Conservation (phyloP, 208 protist species). For the Novymonas esmeraldas region DNA sequence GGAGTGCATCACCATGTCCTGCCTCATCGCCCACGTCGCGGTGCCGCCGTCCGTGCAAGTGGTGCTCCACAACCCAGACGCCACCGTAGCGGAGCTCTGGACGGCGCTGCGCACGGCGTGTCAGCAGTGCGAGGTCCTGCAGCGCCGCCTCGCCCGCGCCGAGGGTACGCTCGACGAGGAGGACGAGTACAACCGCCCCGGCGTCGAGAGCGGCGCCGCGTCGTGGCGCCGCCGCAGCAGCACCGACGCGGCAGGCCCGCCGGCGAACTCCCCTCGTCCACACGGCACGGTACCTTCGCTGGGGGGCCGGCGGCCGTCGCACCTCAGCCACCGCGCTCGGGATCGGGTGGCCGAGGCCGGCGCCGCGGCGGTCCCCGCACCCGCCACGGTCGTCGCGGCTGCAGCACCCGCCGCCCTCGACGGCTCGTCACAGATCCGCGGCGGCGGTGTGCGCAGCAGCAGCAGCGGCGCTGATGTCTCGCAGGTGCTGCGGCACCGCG, state of each 20-base stretch:
- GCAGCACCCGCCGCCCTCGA: too few relatives aligned
- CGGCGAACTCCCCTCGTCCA: too few relatives aligned
- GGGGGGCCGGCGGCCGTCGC: too few relatives aligned
- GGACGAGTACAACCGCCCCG: background rate
- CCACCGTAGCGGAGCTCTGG: constrained; percentile 28
- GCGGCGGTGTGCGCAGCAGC: too few relatives aligned
- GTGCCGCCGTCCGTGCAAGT: constrained; percentile 23
- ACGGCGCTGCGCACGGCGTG: constrained; percentile 22
- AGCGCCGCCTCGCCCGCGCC: constrained; percentile 16
- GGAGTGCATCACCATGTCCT: background rate
- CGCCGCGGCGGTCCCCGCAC: too few relatives aligned
- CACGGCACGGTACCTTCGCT: too few relatives aligned
- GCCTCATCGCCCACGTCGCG: constrained; percentile 5
- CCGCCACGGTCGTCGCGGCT: too few relatives aligned
- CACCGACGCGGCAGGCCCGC: too few relatives aligned
- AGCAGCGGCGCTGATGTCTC: background rate
- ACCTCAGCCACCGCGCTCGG: background rate
- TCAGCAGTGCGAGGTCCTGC: constrained; percentile 14
- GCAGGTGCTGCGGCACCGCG: constrained; percentile 9
- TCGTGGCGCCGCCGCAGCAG: too few relatives aligned
- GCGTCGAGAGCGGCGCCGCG: background rate
- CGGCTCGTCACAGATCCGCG: too few relatives aligned
- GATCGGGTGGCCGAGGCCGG: background rate
- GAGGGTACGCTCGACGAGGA: background rate
- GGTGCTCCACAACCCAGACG: constrained; percentile 17